Base-by-base conservation (phyloP, 257 asterid genomes). In the Petrea volubilis region DNA sequence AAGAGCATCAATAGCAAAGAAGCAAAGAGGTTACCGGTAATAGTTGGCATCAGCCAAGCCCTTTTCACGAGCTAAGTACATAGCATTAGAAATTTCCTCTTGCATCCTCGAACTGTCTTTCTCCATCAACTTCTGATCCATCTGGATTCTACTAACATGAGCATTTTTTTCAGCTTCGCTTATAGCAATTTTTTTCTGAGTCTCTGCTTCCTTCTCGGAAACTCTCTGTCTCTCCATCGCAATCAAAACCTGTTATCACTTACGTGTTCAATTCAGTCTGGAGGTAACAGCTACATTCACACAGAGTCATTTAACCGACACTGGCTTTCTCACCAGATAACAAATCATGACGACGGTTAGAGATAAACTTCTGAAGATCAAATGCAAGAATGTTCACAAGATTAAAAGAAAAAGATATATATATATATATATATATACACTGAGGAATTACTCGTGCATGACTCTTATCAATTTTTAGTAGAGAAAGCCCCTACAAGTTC, bases 181-280 rank as follows among this genome's bases (percentile, higher is more conserved):
- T 46, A 95, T 79, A 34, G 99, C 99, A 55, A 95, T 90, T 78
- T 92, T 95, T 79, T 90, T 88, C 74, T 84, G 84, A 0, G 98
- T 95, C 82, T 95, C 99, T 31, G 99, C 99, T 86, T 92, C 99
- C 85, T 95, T 95, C 88, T 95, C 98, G 24, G 96, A 33, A 77
- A 95, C 99, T 82, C 81, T 85, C 78, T 95, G 99, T 68, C 60
- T 92, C 88, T 95, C 99, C 46, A 88, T 76, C 8, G 99, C 96
- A 81, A 95, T 95, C 87, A 95, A 81, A 38, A 88, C 99, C 99
- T 95, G 78, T 62, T 41, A 60, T 21, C 61, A 52, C 10, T 69
- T 11, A 43, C 44, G 27, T 28, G 7, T 38, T 57, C 28, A 18
- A 14, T 20, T 49, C 51, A 65, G 62, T 53, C 31, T 27, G 74